Evolutionary conservation across 139 green algal species (phyloP).

Genomic region (Marvania coccoides): DNA sequence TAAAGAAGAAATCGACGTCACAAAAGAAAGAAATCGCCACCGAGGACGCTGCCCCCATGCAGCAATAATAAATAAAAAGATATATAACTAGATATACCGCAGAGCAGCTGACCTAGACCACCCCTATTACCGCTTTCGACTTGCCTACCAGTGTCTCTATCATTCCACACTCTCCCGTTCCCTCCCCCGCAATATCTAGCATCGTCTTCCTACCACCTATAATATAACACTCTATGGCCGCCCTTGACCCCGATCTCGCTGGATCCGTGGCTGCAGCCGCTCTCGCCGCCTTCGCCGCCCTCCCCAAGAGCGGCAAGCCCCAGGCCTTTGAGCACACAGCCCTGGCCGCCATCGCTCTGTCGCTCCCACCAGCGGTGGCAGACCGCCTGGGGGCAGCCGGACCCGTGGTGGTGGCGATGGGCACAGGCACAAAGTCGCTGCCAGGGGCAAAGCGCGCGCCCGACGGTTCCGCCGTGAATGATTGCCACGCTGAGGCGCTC

Average conservation of each 20-base stretch:
- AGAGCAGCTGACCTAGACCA: too few species aligned
- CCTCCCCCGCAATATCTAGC: too few species aligned
- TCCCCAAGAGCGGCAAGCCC: constrained; percentile 70
- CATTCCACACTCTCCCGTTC: too few species aligned
- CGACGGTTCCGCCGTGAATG: constrained; percentile 45
- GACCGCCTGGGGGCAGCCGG: background rate
- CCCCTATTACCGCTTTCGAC: too few species aligned
- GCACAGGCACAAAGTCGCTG: constrained; percentile 80
- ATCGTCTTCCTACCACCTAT: too few species aligned
- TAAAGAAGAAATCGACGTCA: background rate
- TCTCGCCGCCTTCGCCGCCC: constrained; percentile 22
- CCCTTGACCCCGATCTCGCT: too few species aligned
- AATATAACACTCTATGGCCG: too few species aligned
- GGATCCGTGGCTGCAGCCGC: constrained; percentile 21
- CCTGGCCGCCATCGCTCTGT: constrained; percentile 48
- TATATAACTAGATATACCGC: too few species aligned
- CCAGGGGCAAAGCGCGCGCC: constrained; percentile 8
- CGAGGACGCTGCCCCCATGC: background rate
- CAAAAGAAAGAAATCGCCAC: background rate
- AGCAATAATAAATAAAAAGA: too few species aligned
- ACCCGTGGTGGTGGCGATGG: constrained; percentile 47
- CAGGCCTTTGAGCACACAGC: constrained; percentile 71
- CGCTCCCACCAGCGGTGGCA: background rate
- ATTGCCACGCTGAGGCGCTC: constrained; percentile 74
- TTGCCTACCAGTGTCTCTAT: too few species aligned